phyloP scores from a whole-genome alignment of 2,329 filamentous ascomycete genomes.

The Hymenoscyphus linearis region DNA sequence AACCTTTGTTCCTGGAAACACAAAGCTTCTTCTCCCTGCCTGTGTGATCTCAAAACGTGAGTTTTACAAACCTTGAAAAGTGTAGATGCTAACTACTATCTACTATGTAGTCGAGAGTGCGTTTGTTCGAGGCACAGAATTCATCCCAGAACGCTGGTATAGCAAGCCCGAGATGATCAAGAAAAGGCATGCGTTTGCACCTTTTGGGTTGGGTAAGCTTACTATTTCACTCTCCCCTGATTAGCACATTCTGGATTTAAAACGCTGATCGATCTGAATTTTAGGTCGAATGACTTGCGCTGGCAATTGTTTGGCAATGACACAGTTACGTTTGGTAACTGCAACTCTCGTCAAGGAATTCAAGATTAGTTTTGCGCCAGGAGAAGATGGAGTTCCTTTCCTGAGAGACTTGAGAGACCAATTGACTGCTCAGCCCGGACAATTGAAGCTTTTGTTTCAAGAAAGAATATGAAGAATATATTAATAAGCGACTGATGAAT shows the following conservation, averaged over 20 bases:
- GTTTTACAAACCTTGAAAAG: background rate
- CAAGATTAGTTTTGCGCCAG: conserved; percentile 6
- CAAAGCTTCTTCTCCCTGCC: background rate
- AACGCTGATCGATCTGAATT: background rate
- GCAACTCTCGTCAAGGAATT: background rate
- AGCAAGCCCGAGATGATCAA: background rate
- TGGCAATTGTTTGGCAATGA: conserved; percentile 4
- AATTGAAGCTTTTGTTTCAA: background rate
- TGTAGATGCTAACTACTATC: background rate
- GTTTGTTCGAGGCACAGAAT: background rate
- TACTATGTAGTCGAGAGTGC: background rate
- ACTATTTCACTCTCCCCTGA: background rate
- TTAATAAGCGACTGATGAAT: background rate
- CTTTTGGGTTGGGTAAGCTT: conserved; percentile 2
- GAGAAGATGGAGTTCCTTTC: conserved; percentile 2
- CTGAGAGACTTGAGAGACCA: conserved; percentile 4
- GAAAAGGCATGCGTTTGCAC: background rate
- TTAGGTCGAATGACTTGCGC: conserved; percentile 5
- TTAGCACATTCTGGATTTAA: background rate
- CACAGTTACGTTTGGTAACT: conserved; percentile 3
- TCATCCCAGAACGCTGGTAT: conserved; percentile 10
- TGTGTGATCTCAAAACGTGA: background rate
- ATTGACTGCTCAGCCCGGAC: conserved; percentile 4
- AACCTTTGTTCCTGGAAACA: conserved; percentile 4
- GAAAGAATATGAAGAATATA: background rate